Evolutionary conservation across 495 filamentous ascomycete genomes (phyloP), one percentile per base, ranked within the genome.

Genomic region (Hyaloscypha variabilis): DNA sequence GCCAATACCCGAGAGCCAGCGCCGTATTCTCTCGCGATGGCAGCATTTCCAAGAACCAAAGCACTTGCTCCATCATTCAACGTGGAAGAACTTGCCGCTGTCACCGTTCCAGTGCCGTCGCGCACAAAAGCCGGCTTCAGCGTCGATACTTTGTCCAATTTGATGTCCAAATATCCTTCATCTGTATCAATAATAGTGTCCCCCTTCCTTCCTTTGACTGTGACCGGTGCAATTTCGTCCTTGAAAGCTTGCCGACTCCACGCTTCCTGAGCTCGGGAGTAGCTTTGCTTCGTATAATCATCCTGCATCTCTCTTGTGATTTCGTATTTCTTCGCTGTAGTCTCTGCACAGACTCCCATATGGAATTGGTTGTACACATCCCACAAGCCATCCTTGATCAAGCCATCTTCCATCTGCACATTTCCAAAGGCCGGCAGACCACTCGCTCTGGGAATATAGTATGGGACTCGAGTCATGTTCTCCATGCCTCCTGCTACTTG

Each of bases 291-390:
- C 13, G 95, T 92, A 73, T 95, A 99, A 54, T 88, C 80, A 69
- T 99, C 95, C 79, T 99, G 95, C 67, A 87, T 87, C 72, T 95
- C 88, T 17, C 95, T 82, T 1, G 88, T 87, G 58, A 99, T 85
- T 0, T 85, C 78, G 72, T 91, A 84, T 67, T 96, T 94, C 82
- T 94, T 95, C 5, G 92, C 94, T 14, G 94, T 97, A 63, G 90
- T 89, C 80, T 99, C 95, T n/a, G 94, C 95, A 72, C 95, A 99
- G 64, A 93, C 90, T 8, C 95, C 95, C 95, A 99, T 99, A 74
- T 97, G 94, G 72, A 97, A 89, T 72, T 96, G 83, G 75, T 96
- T 91, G 76, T 97, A 99, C 25, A 97, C 93, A 77, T 99, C 95
- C 85, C 93, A 97, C 46, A 99, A 79, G 10, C 95, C 95, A 73